phyloP scores from a whole-genome alignment of 1,284 basidiomycete genomes.

The Ceratorhiza oryzae-sativae region DNA sequence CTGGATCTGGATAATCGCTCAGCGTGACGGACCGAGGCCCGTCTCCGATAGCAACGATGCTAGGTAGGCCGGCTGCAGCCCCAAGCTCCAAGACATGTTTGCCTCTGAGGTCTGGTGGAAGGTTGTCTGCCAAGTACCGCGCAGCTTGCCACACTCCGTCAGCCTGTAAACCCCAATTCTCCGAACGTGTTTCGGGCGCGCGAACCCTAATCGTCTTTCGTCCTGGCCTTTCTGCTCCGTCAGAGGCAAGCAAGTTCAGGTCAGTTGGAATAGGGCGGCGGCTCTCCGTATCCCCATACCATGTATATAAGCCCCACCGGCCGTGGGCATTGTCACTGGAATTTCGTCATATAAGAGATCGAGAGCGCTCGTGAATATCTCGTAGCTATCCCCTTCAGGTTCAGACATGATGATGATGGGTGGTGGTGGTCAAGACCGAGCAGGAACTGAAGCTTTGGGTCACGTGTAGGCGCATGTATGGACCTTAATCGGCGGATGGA shows the following conservation, averaged over 20 bases:
- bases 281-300: neutral
- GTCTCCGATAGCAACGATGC: conserved; percentile 17
- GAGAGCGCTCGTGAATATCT: conserved; percentile 34
- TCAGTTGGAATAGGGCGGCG: neutral
- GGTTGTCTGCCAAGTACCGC: conserved; percentile 39
- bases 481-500: conserved; percentile 23
- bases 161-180: conserved; percentile 42
- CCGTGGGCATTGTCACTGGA: conserved; percentile 24
- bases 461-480: conserved; percentile 32
- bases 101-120: conserved; percentile 10
- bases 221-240: neutral
- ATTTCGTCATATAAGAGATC: conserved; percentile 26
- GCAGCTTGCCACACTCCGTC: conserved; percentile 42
- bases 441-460: conserved; percentile 15
- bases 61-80: conserved; percentile 41
- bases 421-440: conserved; percentile 25
- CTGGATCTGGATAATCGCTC: conserved; percentile 42
- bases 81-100: conserved; percentile 41
- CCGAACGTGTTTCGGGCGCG: conserved; percentile 34
- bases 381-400: conserved; percentile 6
- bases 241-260: neutral
- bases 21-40: conserved; percentile 31
- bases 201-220: conserved; percentile 15
- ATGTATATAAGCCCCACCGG: conserved; percentile 12
- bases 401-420: neutral